Evolutionary conservation across 139 green algal genomes (phyloP).

Genomic region (Zygnema circumcarinatum): DNA sequence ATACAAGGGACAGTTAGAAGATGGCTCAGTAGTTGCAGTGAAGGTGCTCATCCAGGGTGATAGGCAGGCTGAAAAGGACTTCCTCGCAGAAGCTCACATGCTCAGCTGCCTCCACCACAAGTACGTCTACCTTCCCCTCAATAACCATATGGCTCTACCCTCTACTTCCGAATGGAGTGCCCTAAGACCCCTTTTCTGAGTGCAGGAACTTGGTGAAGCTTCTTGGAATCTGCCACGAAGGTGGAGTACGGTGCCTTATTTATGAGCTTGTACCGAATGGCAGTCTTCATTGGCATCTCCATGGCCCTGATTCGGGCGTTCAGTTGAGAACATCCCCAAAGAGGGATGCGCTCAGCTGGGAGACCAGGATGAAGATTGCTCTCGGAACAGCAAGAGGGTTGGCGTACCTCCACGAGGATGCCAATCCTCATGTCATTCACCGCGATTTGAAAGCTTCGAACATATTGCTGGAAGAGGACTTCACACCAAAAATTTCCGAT

Average conservation of each 20-base stretch:
- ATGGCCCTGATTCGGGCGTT: neutral
- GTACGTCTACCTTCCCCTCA: no score
- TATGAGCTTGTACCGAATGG: slow-evolving; percentile 48
- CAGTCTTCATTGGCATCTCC: slow-evolving; percentile 41
- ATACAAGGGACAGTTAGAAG: slow-evolving; percentile 60
- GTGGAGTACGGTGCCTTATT: slow-evolving; percentile 22
- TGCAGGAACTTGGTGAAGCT: slow-evolving; percentile 53
- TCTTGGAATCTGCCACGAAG: slow-evolving; percentile 46
- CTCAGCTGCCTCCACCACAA: slow-evolving; percentile 45
- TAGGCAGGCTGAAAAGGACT: neutral
- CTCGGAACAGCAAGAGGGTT: slow-evolving; percentile 23
- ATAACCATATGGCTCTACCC: no score
- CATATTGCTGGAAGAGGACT: slow-evolving; percentile 52
- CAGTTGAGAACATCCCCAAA: neutral
- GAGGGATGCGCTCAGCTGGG: slow-evolving; percentile 2
- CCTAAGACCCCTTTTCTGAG: neutral
- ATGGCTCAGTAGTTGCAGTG: slow-evolving; percentile 63
- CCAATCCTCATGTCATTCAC: slow-evolving; percentile 41
- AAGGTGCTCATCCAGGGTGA: slow-evolving; percentile 60
- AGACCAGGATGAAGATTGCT: slow-evolving; percentile 33
- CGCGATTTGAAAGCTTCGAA: slow-evolving; percentile 52
- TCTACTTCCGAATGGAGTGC: no score
- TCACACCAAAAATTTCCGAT: slow-evolving; percentile 49
- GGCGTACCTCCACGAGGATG: slow-evolving; percentile 56
- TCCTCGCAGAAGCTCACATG: slow-evolving; percentile 27